Evolutionary conservation across 495 filamentous ascomycete genomes (phyloP).

Genomic region (Talaromyces stipitatus): DNA sequence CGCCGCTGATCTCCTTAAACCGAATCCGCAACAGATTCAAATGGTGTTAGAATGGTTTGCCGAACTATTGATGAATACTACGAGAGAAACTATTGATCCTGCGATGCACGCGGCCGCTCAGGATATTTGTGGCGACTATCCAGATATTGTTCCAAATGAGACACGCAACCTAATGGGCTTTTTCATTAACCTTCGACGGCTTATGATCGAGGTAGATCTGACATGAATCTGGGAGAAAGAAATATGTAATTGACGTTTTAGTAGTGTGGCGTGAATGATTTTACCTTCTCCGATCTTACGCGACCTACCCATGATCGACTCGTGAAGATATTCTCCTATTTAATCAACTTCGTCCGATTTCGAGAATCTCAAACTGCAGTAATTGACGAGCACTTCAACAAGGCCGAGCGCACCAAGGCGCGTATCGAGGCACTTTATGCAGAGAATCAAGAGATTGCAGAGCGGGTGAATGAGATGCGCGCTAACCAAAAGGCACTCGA

Average conservation of each 20-base stretch:
- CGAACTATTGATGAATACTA: constrained; percentile 85
- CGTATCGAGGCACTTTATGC: constrained; percentile 77
- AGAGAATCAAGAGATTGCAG: constrained; percentile 82
- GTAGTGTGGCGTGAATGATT: constrained; percentile 82
- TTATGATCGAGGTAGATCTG: constrained; percentile 59
- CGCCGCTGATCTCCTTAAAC: constrained; percentile 84
- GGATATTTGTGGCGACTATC: constrained; percentile 73
- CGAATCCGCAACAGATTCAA: constrained; percentile 87
- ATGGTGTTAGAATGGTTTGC: constrained; percentile 97
- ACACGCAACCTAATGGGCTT: constrained; percentile 91
- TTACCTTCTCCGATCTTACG: constrained; percentile 82
- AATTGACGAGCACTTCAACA: constrained; percentile 89
- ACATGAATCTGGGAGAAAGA: background rate
- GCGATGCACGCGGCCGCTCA: constrained; percentile 87
- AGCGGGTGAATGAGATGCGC: constrained; percentile 71
- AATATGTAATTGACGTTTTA: constrained; percentile 5
- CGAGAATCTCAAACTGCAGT: constrained; percentile 78
- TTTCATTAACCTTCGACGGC: constrained; percentile 65
- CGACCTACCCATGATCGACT: constrained; percentile 83
- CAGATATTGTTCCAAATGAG: constrained; percentile 74
- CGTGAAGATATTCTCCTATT: constrained; percentile 85
- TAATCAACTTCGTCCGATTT: constrained; percentile 98
- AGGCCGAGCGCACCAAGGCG: constrained; percentile 72
- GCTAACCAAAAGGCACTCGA: constrained; percentile 70
- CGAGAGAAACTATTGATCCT: constrained; percentile 83